Percentiles rank a stretch among this genome's conserved stretches.
Conservation (phyloP, 441 rosid genomes). For the Breynia disticha region DNA sequence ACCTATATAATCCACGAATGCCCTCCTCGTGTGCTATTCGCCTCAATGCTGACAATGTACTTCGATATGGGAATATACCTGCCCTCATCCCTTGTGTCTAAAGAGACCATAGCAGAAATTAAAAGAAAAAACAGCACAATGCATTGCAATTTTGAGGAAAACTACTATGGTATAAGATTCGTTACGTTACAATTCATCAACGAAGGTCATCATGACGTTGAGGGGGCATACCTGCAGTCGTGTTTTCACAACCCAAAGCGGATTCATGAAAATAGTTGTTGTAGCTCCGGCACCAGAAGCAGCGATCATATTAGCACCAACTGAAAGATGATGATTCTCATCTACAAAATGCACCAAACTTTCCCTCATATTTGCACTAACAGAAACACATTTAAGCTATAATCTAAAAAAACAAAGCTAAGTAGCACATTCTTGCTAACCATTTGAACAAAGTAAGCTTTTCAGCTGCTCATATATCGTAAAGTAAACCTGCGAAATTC, state of each 20-base stretch:
- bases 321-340: constrained; percentile 33
- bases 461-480: constrained; percentile 71
- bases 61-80: constrained; percentile 66
- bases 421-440: constrained; percentile 30
- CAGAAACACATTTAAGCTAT: no score
- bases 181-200: constrained; percentile 1
- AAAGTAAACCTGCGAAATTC: constrained; percentile 61
- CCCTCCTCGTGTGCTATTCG: constrained; percentile 85
- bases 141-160: neutral
- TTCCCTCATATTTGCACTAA: constrained; percentile 1
- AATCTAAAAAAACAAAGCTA: constrained; percentile 2
- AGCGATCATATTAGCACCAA: constrained; percentile 77
- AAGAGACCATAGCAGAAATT: neutral
- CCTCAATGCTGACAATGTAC: constrained; percentile 66
- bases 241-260: constrained; percentile 98
- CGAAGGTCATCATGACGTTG: neutral
- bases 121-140: neutral
- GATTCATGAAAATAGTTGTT: constrained; percentile 73
- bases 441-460: constrained; percentile 43
- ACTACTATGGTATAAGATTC: neutral
- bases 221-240: constrained; percentile 62
- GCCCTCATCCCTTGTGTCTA: constrained; percentile 87
- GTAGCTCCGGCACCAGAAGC: constrained; percentile 92
- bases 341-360: constrained; percentile 30
- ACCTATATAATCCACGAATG: constrained; percentile 84